Evolutionary conservation across 2,329 filamentous ascomycete species (phyloP).

Genomic region (Colletotrichum limetticola): DNA sequence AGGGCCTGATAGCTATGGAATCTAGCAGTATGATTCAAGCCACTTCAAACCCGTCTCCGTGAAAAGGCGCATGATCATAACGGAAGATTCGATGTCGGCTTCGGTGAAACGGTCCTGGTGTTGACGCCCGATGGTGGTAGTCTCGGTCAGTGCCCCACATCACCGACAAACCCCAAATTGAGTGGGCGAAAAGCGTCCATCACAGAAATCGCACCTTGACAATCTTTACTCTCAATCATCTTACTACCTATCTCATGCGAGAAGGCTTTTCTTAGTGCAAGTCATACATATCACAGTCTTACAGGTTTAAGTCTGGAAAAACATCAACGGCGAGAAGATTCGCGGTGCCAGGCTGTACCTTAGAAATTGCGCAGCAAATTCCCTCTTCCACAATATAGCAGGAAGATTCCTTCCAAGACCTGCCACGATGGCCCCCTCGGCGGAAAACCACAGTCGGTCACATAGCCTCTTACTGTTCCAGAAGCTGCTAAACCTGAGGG

Average conservation of each 20-base stretch:
- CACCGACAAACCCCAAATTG: conserved; percentile 27
- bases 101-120: neutral
- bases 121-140: neutral
- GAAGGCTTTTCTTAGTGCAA: neutral
- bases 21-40: neutral
- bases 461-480: conserved; percentile 88
- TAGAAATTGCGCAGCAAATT: neutral
- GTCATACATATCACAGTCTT: too few species aligned
- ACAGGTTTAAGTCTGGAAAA: too few species aligned
- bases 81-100: neutral
- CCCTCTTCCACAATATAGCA: neutral
- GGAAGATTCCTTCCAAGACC: neutral
- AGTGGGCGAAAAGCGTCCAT: conserved; percentile 26
- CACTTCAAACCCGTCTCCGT: neutral
- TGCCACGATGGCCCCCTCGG: conserved; percentile 62
- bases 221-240: neutral
- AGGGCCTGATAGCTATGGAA: neutral
- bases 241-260: neutral
- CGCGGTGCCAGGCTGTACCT: neutral
- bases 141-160: conserved; percentile 30
- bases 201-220: neutral
- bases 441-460: conserved; percentile 77
- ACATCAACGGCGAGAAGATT: neutral
- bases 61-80: neutral
- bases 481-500: conserved; percentile 81